Conservation (phyloP, 306 rosid species). For the Sophora flavescens region DNA sequence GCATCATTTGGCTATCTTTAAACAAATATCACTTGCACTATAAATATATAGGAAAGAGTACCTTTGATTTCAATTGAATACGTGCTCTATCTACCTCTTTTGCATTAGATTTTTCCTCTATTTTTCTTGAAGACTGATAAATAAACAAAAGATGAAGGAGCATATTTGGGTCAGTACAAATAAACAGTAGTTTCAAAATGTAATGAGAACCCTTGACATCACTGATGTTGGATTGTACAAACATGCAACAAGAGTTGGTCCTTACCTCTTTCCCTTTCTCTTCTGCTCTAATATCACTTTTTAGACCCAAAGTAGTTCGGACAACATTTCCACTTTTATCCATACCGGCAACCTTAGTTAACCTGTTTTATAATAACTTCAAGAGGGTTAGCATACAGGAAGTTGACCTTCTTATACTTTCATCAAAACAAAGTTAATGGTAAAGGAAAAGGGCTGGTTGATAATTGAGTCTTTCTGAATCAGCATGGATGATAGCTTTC, state of each 20-base stretch:
- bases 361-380: constrained; percentile 50
- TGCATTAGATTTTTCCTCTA: constrained; percentile 54
- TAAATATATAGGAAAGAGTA: constrained; percentile 16
- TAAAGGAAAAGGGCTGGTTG: too few species aligned
- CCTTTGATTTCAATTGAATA: constrained; percentile 71
- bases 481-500: constrained; percentile 11
- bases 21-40: background rate
- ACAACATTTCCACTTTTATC: constrained; percentile 57
- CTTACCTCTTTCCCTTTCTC: constrained; percentile 67
- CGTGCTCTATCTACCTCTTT: constrained; percentile 53
- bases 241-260: constrained; percentile 3
- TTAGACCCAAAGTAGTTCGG: constrained; percentile 45
- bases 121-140: constrained; percentile 50
- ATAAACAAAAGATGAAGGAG: background rate
- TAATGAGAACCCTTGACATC: background rate
- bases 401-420: constrained; percentile 2
- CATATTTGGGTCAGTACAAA: constrained; percentile 21
- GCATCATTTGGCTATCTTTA: background rate
- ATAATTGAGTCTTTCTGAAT: constrained; percentile 1
- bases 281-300: constrained; percentile 51
- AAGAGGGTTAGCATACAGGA: constrained; percentile 15
- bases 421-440: constrained; percentile 19
- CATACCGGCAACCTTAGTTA: constrained; percentile 44
- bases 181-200: constrained; percentile 16
- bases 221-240: background rate